phyloP scores from a whole-genome alignment of 1,139 yeast genomes.

The Debaryomyces fabryi region DNA sequence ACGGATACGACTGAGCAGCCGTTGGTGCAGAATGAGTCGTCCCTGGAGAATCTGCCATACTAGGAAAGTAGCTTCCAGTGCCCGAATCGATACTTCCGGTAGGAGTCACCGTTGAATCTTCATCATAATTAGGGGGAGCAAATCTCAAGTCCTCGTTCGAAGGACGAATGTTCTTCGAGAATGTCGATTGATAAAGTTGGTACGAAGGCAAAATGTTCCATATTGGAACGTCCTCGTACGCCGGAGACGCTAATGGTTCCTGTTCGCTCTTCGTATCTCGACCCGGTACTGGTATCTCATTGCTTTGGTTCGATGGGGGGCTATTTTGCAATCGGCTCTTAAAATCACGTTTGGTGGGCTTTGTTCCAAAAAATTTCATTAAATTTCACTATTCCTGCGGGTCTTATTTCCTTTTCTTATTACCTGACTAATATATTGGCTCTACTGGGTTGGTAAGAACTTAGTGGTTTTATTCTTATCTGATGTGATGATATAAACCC shows the following conservation, averaged over 20 bases:
- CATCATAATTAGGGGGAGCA: slow-evolving; percentile 42
- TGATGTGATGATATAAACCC: neutral
- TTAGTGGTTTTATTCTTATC: neutral
- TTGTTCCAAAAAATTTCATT: slow-evolving; percentile 6
- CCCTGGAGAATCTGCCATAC: slow-evolving; percentile 10
- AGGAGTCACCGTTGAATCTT: slow-evolving; percentile 25
- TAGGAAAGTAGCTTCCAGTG: slow-evolving; percentile 23
- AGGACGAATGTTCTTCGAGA: slow-evolving; percentile 41
- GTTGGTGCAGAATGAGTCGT: slow-evolving; percentile 17
- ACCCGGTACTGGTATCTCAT: neutral
- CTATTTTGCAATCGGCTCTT: neutral
- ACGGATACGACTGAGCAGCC: slow-evolving; percentile 14
- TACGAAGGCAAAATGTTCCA: slow-evolving; percentile 47
- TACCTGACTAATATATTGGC: neutral
- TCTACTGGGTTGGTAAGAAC: neutral
- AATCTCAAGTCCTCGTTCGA: slow-evolving; percentile 33
- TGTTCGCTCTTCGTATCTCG: neutral
- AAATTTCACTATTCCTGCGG: neutral
- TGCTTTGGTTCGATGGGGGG: neutral
- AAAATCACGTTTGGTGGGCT: neutral
- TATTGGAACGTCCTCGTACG: slow-evolving; percentile 27
- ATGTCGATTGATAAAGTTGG: slow-evolving; percentile 44
- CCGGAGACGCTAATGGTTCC: slow-evolving; percentile 1
- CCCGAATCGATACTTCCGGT: slow-evolving; percentile 13
- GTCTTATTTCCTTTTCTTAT: neutral